Base-by-base conservation (phyloP, 768 basidiomycete species). In the Rhodocollybia butyracea region DNA sequence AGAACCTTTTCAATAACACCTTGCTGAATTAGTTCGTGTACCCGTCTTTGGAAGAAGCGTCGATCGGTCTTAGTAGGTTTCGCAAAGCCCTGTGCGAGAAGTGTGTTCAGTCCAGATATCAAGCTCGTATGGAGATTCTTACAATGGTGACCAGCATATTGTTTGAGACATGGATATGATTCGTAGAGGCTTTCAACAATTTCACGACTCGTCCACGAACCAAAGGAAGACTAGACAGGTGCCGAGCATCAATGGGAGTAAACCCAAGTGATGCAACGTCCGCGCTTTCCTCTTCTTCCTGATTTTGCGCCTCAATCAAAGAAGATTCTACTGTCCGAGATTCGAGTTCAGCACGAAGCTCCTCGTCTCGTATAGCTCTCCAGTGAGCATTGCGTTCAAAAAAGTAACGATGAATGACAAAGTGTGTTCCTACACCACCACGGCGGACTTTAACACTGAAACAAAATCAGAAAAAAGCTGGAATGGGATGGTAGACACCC, bases 361-460 rank as follows among this genome's bases (percentile, higher is more conserved):
- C 88, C 70, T 91, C 90, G 17, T 84, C 81, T 12, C 83, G 81
- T 54, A 93, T 86, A 53, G 78, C 81, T 63, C 84, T 81, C 91
- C 91, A 93, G n/a, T 82, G 75, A 0, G 82, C 74, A 62, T 82
- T 89, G 34, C 80, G 77, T 46, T 91, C 85, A 63, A 86, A 89
- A 67, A 94, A 94, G 65, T 94, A 85, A 61, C 81, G 88, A 72
- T 93, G 93, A 42, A 96, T 83, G 64, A 82, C 84, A 57, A 89
- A 82, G 66, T 94, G 83, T 29, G 83, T 82, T 24, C 89, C 88
- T 15, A 89, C 78, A 17, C 90, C 89, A 10, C 85, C 85, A 43
- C 84, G 83, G 40, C 87, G 78, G n/a, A 86, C 84, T 70, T 93
- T 92, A 58, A 86, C 80, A 46, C 86, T 91, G 54, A 5, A 52